Evolutionary conservation across 768 basidiomycete species (phyloP).

Genomic region (Mrakia hoshinonis): DNA sequence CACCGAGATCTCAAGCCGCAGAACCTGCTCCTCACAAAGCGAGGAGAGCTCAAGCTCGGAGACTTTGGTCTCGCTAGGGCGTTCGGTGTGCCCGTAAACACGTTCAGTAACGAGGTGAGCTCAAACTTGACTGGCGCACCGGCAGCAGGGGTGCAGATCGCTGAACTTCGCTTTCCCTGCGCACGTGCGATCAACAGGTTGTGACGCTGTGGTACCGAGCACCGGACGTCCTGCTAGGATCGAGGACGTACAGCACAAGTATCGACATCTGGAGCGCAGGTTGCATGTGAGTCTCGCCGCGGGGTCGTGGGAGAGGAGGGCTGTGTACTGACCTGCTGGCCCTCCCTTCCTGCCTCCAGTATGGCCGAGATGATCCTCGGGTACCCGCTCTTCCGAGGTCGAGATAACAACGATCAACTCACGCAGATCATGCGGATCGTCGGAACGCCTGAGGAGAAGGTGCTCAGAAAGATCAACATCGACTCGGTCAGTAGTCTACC

Average conservation of each 20-base stretch:
- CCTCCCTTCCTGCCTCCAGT: slow-evolving; percentile 31
- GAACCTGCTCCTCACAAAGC: slow-evolving; percentile 92
- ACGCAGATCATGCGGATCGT: slow-evolving; percentile 94
- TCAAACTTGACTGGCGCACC: background rate
- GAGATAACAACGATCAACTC: slow-evolving; percentile 97
- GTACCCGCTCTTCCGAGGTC: slow-evolving; percentile 87
- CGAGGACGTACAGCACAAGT: slow-evolving; percentile 91
- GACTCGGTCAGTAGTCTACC: slow-evolving; percentile 76
- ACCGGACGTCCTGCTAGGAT: slow-evolving; percentile 93
- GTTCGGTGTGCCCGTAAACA: slow-evolving; percentile 97
- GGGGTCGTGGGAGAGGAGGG: background rate
- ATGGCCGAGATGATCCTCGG: slow-evolving; percentile 99
- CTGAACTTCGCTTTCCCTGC: background rate
- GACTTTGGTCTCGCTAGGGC: slow-evolving; percentile 97
- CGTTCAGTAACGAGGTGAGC: slow-evolving; percentile 87
- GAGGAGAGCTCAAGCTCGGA: slow-evolving; percentile 91
- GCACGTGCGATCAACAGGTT: slow-evolving; percentile 45
- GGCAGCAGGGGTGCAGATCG: background rate
- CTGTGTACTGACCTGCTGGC: background rate
- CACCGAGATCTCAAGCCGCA: slow-evolving; percentile 98
- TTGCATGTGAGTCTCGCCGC: slow-evolving; percentile 55
- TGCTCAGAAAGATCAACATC: slow-evolving; percentile 74
- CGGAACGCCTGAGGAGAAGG: slow-evolving; percentile 83
- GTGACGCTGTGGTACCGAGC: slow-evolving; percentile 99
- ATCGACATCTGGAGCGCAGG: slow-evolving; percentile 99